Conservation (phyloP, 139 green algal genomes). For the Bryopsis sp. region DNA sequence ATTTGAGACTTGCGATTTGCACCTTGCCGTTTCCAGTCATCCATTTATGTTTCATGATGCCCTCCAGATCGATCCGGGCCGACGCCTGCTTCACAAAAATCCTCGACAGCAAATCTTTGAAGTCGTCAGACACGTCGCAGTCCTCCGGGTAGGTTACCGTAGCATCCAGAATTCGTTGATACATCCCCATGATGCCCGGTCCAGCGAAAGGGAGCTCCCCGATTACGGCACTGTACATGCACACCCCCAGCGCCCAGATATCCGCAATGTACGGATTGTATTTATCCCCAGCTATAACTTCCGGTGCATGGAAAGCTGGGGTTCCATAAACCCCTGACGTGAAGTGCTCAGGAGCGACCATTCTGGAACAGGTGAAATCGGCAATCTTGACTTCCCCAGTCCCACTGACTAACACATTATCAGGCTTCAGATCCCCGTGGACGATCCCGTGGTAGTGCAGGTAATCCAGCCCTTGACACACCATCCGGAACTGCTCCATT, state of each 20-base stretch:
- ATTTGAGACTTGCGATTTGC: not conserved
- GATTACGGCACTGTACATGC: conserved; percentile 71
- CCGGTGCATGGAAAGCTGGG: conserved; percentile 61
- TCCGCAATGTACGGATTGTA: conserved; percentile 52
- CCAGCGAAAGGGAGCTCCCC: conserved; percentile 49
- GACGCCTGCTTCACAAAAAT: not conserved
- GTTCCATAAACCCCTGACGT: conserved; percentile 34
- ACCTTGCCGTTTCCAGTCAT: not conserved
- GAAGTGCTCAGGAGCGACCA: conserved; percentile 1
- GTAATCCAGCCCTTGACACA: conserved; percentile 45
- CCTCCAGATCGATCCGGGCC: not conserved
- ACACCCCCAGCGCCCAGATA: conserved; percentile 75
- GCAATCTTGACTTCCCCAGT: not conserved
- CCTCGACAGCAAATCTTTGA: not conserved
- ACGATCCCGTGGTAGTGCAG: conserved; percentile 37
- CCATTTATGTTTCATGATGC: not conserved
- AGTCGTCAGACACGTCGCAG: not conserved
- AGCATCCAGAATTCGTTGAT: not conserved
- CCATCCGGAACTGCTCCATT: not conserved
- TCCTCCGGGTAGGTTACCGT: not conserved
- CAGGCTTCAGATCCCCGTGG: conserved; percentile 44
- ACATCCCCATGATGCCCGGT: conserved; percentile 1
- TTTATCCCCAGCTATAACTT: conserved; percentile 37
- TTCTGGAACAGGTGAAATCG: not conserved
- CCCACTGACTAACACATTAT: conserved; percentile 19